phyloP scores from a whole-genome alignment of 2,329 filamentous ascomycete species.

The Pyrenophora graminea region DNA sequence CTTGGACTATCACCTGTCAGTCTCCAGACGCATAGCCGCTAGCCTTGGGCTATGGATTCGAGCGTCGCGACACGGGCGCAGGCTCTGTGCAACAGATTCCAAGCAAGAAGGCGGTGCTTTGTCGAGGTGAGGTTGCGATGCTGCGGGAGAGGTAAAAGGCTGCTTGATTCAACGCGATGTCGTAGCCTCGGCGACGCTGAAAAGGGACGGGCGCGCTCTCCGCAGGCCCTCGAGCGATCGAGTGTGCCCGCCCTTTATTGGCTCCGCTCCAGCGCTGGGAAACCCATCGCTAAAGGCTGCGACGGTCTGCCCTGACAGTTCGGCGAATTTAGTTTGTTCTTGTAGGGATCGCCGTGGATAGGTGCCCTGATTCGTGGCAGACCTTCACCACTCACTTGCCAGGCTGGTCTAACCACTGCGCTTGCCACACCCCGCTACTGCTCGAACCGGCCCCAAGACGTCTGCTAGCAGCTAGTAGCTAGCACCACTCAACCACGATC shows the following conservation, averaged over 20 bases:
- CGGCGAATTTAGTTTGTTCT: constrained; percentile 15
- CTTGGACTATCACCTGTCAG: constrained; percentile 18
- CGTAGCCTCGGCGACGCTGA: constrained; percentile 15
- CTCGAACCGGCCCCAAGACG: constrained; percentile 18
- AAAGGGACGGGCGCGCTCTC: constrained; percentile 13
- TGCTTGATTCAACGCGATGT: constrained; percentile 5
- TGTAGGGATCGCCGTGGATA: constrained; percentile 11
- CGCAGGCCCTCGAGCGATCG: constrained; percentile 4
- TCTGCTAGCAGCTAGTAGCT: neutral
- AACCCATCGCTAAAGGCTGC: constrained; percentile 10
- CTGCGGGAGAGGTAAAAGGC: constrained; percentile 5
- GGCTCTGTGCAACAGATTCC: constrained; percentile 1
- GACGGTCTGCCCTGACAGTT: constrained; percentile 21
- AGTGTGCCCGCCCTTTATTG: constrained; percentile 13
- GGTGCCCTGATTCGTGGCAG: constrained; percentile 12
- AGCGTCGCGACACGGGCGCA: constrained; percentile 3
- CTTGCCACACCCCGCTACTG: constrained; percentile 15
- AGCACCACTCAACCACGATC: constrained; percentile 1
- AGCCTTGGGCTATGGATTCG: neutral
- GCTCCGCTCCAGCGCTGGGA: neutral
- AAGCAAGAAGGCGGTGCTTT: neutral
- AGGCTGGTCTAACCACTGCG: no score
- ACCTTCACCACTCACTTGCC: neutral
- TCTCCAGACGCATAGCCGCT: constrained; percentile 13
- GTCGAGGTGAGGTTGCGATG: constrained; percentile 1